Conservation (phyloP, 331 rosid species). For the Saraca asoca region DNA sequence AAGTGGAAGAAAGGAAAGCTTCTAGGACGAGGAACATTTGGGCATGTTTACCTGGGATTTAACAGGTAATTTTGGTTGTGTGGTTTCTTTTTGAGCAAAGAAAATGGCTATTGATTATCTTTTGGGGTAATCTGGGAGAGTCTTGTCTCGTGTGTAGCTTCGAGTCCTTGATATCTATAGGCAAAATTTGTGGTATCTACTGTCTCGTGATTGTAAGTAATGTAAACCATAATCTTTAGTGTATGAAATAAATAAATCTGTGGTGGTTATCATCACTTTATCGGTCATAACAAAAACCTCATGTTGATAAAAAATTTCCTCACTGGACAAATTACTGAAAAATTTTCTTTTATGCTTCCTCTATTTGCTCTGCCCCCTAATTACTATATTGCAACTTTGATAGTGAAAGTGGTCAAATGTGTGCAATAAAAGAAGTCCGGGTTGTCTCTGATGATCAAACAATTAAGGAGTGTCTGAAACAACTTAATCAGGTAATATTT, state of each 20-base stretch:
- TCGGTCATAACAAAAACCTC: conserved; percentile 1
- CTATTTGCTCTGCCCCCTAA: conserved; percentile 40
- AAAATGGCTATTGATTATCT: conserved; percentile 25
- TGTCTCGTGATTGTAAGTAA: not conserved
- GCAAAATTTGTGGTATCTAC: conserved; percentile 20
- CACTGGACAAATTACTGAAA: conserved; percentile 25
- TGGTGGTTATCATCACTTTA: not conserved
- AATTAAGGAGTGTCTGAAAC: conserved; percentile 83
- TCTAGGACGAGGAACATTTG: conserved; percentile 90
- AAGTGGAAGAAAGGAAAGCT: conserved; percentile 92
- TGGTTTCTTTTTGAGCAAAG: not conserved
- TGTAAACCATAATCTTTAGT: conserved; percentile 17
- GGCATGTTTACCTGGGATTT: conserved; percentile 86
- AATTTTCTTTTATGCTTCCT: conserved; percentile 17
- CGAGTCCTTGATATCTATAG: not conserved
- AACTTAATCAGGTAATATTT: conserved; percentile 75
- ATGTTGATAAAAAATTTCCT: not conserved
- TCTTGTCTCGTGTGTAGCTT: conserved; percentile 20
- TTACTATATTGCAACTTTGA: conserved; percentile 39
- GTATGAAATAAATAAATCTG: conserved; percentile 15
- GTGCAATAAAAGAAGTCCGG: conserved; percentile 92
- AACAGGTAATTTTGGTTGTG: conserved; percentile 55
- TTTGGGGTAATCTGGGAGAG: conserved; percentile 6
- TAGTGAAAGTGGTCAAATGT: conserved; percentile 95
- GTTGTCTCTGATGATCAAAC: conserved; percentile 71